Base-by-base conservation (phyloP, 2,329 filamentous ascomycete genomes). In the Phyllachora maydis region DNA sequence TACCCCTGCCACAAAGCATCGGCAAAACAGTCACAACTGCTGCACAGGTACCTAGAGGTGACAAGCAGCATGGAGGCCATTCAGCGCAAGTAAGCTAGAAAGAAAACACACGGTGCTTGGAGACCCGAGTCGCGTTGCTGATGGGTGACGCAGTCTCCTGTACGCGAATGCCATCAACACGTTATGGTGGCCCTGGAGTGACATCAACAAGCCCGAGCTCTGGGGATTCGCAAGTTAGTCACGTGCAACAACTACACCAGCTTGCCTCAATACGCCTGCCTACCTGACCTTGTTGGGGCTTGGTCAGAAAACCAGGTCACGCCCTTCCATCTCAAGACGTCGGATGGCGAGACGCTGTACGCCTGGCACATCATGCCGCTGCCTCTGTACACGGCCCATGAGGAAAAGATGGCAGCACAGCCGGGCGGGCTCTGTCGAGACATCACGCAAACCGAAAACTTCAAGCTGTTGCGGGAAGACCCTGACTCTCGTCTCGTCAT, bases 301-400 rank as follows among this genome's bases (percentile, higher is more conserved):
- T 18, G 16, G 14, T 18, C 14, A 85, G 77, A 68, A 40, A 81
- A 82, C 35, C 85, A 95, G 49, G 75, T 91, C 3, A 82, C 79
- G 5, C 77, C 85, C 0, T 93, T 95, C 43, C 68, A 65, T 22
- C 49, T 95, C 18, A 51, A 49, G 4, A 88, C 81, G 0, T 54
- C 66, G 2, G 83, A 93, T 42, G 66, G 69, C 18, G 72, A 83
- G 44, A 66, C 55, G 3, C 51, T 95, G 11, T 90, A 88, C 40
- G 77, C 76, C 14, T 95, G 85, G 85, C 85, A 93, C 40, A 61
- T 95, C 26, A 52, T 93, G 23, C 85, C 85, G 0, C 48, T 90
- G 5, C 67, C 73, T 24, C 52, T 79, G 0, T 91, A 90, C 42
- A 54, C 67, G 5, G 57, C 73, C 33, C 62, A 91, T 35, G 75